Percentiles rank a stretch among this genome's conserved stretches.
Evolutionary conservation across 768 basidiomycete species (phyloP).

Genomic region (Lactifluus piperatus): DNA sequence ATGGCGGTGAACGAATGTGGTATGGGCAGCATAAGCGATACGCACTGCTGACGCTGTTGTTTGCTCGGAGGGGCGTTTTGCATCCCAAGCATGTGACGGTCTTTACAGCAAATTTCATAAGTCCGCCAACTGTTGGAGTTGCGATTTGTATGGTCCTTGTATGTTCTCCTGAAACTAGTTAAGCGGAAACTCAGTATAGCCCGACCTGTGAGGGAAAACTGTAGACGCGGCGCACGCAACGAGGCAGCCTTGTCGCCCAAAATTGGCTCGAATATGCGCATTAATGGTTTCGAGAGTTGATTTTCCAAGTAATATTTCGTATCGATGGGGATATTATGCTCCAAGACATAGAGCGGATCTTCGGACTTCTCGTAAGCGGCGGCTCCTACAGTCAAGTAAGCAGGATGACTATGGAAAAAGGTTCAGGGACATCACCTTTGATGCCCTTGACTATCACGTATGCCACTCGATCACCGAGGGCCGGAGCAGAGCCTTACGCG

Average conservation of each 20-base stretch:
- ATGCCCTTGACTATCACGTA: conserved; percentile 98
- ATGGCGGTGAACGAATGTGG: neutral
- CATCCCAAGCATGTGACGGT: conserved; percentile 93
- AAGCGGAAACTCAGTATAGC: conserved; percentile 8
- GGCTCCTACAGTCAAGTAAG: conserved; percentile 48
- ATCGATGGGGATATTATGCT: conserved; percentile 97
- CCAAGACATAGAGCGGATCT: conserved; percentile 93
- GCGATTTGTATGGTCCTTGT: conserved; percentile 94
- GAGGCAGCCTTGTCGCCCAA: conserved; percentile 85
- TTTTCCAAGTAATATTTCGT: conserved; percentile 98
- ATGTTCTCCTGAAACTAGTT: conserved; percentile 87
- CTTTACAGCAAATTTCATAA: conserved; percentile 99
- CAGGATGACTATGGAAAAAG: neutral
- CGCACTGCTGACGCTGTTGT: conserved; percentile 67
- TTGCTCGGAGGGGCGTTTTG: conserved; percentile 75
- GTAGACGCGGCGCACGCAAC: conserved; percentile 45
- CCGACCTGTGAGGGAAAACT: neutral
- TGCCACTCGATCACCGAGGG: conserved; percentile 96
- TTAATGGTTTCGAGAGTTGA: conserved; percentile 90
- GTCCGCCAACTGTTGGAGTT: conserved; percentile 89
- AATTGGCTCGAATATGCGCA: conserved; percentile 98
- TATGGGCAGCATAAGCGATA: conserved; percentile 3
- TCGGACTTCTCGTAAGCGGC: conserved; percentile 99
- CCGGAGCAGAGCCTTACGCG: conserved; percentile 77
- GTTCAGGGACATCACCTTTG: conserved; percentile 47